Evolutionary conservation across 441 rosid species (phyloP).

Genomic region (Rhodomyrtus psidioides): DNA sequence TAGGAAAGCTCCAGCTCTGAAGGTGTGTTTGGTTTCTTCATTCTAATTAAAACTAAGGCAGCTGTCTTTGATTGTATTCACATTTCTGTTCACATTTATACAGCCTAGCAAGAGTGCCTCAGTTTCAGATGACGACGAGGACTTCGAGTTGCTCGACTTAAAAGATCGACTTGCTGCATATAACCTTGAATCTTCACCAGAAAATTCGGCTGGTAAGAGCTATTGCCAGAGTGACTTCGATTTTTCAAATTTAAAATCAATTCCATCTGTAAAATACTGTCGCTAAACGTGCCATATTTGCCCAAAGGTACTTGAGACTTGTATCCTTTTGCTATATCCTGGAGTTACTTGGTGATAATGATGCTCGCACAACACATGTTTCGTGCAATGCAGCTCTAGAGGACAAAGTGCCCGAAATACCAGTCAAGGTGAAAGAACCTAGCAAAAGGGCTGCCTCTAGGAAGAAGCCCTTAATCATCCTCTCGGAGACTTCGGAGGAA

Average conservation of each 20-base stretch:
- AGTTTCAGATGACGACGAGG: slow-evolving; percentile 19
- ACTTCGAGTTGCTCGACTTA: slow-evolving; percentile 21
- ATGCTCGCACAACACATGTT: background rate
- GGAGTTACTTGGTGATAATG: background rate
- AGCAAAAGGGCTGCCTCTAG: slow-evolving; percentile 23
- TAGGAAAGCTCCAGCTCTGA: slow-evolving; percentile 55
- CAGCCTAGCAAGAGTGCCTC: slow-evolving; percentile 14
- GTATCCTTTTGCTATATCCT: background rate
- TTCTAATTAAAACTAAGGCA: background rate
- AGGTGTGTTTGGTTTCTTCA: slow-evolving; percentile 30
- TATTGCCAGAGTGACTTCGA: background rate
- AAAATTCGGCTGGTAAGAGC: slow-evolving; percentile 40
- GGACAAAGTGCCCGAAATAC: slow-evolving; percentile 23
- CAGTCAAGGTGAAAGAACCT: slow-evolving; percentile 27
- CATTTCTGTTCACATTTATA: background rate
- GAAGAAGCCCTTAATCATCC: slow-evolving; percentile 24
- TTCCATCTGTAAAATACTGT: background rate
- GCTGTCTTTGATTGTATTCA: background rate
- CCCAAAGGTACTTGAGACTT: background rate
- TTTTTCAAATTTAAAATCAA: background rate
- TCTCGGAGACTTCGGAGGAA: slow-evolving; percentile 25
- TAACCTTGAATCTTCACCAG: slow-evolving; percentile 53
- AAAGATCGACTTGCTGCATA: slow-evolving; percentile 62
- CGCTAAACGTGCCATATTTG: background rate
- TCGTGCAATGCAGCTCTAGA: slow-evolving; percentile 28